phyloP scores from a whole-genome alignment of 495 filamentous ascomycete genomes.

The Aspergillus baeticus region DNA sequence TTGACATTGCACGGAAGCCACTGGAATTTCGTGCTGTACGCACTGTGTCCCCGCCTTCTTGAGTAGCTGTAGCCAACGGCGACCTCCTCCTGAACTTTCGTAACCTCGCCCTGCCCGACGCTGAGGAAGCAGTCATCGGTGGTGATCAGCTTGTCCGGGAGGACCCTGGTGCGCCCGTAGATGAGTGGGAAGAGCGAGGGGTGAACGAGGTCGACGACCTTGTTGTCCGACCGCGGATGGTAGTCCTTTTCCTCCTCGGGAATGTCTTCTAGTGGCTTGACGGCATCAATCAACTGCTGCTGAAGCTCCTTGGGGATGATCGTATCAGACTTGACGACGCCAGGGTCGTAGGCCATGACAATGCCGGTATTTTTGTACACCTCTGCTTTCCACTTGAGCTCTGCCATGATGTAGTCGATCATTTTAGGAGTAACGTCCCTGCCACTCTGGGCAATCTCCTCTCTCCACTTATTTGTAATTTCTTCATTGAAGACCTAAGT shows the following conservation, averaged over 20 bases:
- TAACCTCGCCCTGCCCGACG: not conserved
- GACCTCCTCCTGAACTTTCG: not conserved
- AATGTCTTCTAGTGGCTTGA: conserved; percentile 9
- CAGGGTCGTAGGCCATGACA: not conserved
- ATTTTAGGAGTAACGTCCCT: conserved; percentile 43
- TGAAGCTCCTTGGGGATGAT: not conserved
- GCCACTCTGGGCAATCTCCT: conserved; percentile 16
- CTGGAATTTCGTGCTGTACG: conserved; percentile 42
- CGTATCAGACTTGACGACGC: conserved; percentile 14
- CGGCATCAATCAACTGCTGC: not conserved
- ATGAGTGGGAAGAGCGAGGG: conserved; percentile 18
- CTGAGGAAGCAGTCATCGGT: conserved; percentile 6
- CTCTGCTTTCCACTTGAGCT: conserved; percentile 47
- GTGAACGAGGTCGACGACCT: conserved; percentile 18
- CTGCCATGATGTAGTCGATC: conserved; percentile 52
- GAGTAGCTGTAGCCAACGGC: not conserved
- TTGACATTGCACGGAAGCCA: conserved; percentile 60
- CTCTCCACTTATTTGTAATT: conserved; percentile 15
- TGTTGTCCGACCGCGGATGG: conserved; percentile 14
- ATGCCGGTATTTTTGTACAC: not conserved
- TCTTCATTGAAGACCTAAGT: conserved; percentile 16
- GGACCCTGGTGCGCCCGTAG: conserved; percentile 3
- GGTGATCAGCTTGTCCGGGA: conserved; percentile 1
- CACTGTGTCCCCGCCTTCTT: not conserved
- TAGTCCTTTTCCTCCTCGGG: conserved; percentile 9